Base-by-base conservation (phyloP, 345 rosid species). In the Erucastrum elatum region DNA sequence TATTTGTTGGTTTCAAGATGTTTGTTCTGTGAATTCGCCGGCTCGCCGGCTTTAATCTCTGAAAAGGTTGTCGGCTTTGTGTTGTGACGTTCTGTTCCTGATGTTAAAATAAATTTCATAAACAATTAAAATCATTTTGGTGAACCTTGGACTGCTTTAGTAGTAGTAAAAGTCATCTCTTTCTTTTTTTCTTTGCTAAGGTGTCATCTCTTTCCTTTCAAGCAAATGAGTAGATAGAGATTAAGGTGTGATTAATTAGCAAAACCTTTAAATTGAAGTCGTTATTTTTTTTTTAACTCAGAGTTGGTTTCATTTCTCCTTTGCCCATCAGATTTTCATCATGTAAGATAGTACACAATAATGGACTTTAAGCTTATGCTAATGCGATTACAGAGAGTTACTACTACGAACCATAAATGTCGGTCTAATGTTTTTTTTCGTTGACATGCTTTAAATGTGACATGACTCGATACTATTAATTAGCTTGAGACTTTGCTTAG, bases 231-330 rank as follows among this genome's bases (percentile, higher is more conserved):
- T 74, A 34, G 12, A 49, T 64, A 49, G 7, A 34, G 51, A 64
- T 21, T 21, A 21, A 21, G 21, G 26, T 53, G 64, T 73, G 61
- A 59, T 29, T 71, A 11, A 41, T 71, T 71, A 71, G 34, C 64
- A 49, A 49, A 49, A 49, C 56, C 56, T n/a, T 6, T 49, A 1
- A 49, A 49, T 49, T n/a, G 5, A 13, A 44, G 53, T 44, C 53
- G n/a, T 44, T 44, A 44, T 12, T 12, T 12, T n/a, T 44, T 44
- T 44, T 29, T 21, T 21, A 21, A 44, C n/a, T 44, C 51, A 44
- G 53, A 44, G 15, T 44, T 44, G 53, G 56, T 49, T 49, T 49
- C 56, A 49, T 49, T n/a, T 49, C 17, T 13, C 17, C 6, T 49
- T 49, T n/a, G 56, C 7, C 6, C 8, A n/a, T n/a, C 17, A 49